Evolutionary conservation across 2,329 filamentous ascomycete species (phyloP).

Genomic region (Epichloe bromicola): DNA sequence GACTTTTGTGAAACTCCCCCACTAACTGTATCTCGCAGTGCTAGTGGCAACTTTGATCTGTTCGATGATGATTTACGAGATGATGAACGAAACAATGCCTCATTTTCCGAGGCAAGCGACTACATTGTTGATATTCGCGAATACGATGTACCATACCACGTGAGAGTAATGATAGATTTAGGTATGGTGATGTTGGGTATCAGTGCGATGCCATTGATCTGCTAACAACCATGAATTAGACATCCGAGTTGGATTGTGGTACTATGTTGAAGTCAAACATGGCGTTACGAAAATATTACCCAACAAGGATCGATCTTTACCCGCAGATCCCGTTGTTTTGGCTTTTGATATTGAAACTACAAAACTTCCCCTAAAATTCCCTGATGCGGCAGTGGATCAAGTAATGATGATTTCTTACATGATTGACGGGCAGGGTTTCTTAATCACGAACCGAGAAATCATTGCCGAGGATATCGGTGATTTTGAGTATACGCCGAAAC

Average conservation of each 20-base stretch:
- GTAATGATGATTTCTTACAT: constrained; percentile 99
- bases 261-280: constrained; percentile 87
- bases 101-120: constrained; percentile 81
- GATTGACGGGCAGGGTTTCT: constrained; percentile 96
- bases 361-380: constrained; percentile 92
- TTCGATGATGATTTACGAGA: constrained; percentile 85
- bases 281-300: constrained; percentile 72
- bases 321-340: constrained; percentile 93
- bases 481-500: constrained; percentile 96
- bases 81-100: constrained; percentile 63
- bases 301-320: constrained; percentile 75
- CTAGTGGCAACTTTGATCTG: constrained; percentile 77
- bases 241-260: constrained; percentile 94
- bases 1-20: neutral
- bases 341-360: constrained; percentile 99
- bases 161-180: constrained; percentile 94
- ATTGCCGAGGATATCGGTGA: constrained; percentile 95
- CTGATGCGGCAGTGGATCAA: constrained; percentile 85
- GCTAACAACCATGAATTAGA: constrained; percentile 37
- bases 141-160: constrained; percentile 98
- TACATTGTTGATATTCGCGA: constrained; percentile 97
- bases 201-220: neutral
- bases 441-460: constrained; percentile 96
- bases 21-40: constrained; percentile 29
- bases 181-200: constrained; percentile 31